phyloP scores from a whole-genome alignment of 192 early-diverging fungal genomes.

The Obelidium mucronatum region DNA sequence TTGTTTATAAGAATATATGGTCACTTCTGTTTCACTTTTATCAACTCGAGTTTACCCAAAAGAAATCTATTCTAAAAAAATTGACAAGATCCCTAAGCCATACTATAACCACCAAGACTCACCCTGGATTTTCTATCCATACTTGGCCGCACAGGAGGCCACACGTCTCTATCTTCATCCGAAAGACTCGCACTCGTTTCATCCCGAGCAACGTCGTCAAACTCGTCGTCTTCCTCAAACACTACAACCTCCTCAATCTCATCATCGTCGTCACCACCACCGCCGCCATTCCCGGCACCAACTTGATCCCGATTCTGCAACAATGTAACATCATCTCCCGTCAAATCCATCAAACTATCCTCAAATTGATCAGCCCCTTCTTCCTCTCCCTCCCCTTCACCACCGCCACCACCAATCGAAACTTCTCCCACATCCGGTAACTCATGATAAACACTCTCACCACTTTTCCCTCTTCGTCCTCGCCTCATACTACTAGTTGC shows the following conservation, averaged over 20 bases:
- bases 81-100: neutral
- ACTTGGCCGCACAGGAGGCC: conserved; percentile 8
- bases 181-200: neutral
- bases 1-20: no score
- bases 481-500: no score
- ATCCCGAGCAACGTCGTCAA: no score
- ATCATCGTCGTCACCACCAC: neutral
- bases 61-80: neutral
- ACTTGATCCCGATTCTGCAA: neutral
- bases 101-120: conserved; percentile 17
- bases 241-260: conserved; percentile 14
- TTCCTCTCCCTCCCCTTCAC: neutral
- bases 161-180: conserved; percentile 17
- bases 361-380: neutral
- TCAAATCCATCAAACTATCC: neutral
- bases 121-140: neutral
- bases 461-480: no score
- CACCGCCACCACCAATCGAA: no score
- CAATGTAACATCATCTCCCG: neutral
- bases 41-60: no score
- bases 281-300: neutral
- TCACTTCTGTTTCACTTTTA: no score
- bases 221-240: conserved; percentile 1
- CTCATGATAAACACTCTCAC: no score
- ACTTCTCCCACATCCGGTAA: no score